Base-by-base conservation (phyloP, 768 basidiomycete species). In the Leccinum imitatum region DNA sequence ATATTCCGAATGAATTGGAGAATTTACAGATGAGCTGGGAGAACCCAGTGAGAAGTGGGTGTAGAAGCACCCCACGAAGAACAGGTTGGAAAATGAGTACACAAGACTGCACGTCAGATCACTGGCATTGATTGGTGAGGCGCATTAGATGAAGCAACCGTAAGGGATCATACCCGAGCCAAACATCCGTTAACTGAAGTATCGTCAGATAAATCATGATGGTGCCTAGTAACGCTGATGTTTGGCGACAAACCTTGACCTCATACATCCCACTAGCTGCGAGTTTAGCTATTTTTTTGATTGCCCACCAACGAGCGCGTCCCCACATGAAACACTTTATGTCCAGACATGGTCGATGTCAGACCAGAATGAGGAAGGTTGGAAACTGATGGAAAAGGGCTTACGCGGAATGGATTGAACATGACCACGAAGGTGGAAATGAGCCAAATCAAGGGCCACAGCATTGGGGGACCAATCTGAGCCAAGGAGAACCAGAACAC, bases 381-480 rank as follows among this genome's bases (percentile, higher is more conserved):
- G 11, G 5, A 51, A 50, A 5, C 27, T 21, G 1, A 39, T 33
- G 10, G 19, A 53, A 14, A 50, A 50, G n/a, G n/a, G 46, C 70
- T 63, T 52, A 93, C 64, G 0, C 87, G 89, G 2, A 94, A 68
- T 2, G 97, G 97, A 71, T 95, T 85, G 56, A 94, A 71, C 66
- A 95, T 73, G 47, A 91, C 65, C 14, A 84, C 61, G 6, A 78
- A 66, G 3, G 82, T 73, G 56, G 92, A 79, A 1, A 79, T 81
- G 6, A 98, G 78, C 93, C 95, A 99, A 3, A 89, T 78, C 10
- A 92, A 72, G 0, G 91, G 90, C 87, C 91, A 98, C 2, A 85
- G 73, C 4, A 85, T 86, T 0, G 96, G 91, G 2, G 80, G 76
- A 14, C 88, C 90, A 21, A 92, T 76, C 37, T 79, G 80, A 48